Base-by-base conservation (phyloP, 768 basidiomycete species). In the Termitomyces bulborhizus region DNA sequence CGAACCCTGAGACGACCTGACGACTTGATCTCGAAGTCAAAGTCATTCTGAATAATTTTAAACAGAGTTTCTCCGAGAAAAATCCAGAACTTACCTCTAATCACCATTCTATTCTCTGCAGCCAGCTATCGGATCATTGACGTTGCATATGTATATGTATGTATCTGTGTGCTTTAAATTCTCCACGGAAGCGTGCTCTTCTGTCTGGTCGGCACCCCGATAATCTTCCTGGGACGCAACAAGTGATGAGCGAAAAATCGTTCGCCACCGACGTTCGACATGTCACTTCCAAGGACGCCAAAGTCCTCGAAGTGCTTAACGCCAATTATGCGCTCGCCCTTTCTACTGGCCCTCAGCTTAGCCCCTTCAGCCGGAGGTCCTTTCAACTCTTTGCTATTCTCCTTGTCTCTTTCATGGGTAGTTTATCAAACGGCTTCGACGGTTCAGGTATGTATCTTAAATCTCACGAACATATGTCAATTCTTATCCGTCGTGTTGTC, bases 351-450 rank as follows among this genome's bases (percentile, higher is more conserved):
- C 73, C 76, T 1, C 73, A 73, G 53, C 68, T 77, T 29, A 74
- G 69, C 27, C 69, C 75, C 3, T 66, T 63, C 7, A 75, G 73
- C 57, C 39, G 52, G 29, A 66, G 67, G 31, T 77, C 77, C 1
- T 58, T 78, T 15, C 71, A 76, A 54, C 69, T 78, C 13, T 78
- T 72, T 55, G 56, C 65, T 4, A 74, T 76, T 36, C 61, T 78
- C 32, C 58, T 74, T 9, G 74, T 76, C 6, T 70, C 76, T 3
- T 77, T 73, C 57, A 75, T 76, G 74, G 73, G 74, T 6, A 75
- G 74, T 57, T 58, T 75, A 58, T 73, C 77, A 1, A 77, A 77
- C 57, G 76, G 77, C 42, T 77, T 77, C 42, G 75, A 78, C 53
- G 76, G 76, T 18, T 73, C 74, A 51, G 74, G 76, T 75, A 55